Conservation (phyloP, 2,329 filamentous ascomycete genomes). For the Bipolaris sorokiniana region DNA sequence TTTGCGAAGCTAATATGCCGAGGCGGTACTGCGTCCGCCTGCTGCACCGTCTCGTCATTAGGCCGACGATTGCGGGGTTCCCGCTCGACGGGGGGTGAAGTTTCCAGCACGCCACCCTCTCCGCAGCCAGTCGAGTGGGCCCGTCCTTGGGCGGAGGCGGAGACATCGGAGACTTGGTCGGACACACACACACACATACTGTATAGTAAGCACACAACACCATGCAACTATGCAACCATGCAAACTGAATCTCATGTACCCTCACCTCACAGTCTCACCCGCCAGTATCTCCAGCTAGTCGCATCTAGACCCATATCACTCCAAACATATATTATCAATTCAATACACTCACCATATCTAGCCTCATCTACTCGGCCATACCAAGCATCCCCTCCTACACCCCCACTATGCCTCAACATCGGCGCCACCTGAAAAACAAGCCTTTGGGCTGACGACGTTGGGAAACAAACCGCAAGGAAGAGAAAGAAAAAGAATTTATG, state of each 20-base stretch:
- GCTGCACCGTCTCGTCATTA: slow-evolving; percentile 27
- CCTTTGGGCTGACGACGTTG: neutral
- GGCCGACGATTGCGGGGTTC: slow-evolving; percentile 26
- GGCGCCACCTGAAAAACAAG: slow-evolving; percentile 3
- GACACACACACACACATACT: neutral
- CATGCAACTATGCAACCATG: neutral
- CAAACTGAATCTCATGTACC: neutral
- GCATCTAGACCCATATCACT: neutral
- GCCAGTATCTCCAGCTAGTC: neutral
- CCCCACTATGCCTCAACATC: neutral
- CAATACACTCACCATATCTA: neutral
- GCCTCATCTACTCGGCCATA: neutral
- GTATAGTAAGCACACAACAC: neutral
- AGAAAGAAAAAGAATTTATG: neutral
- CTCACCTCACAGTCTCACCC: neutral
- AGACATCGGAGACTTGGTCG: slow-evolving; percentile 15
- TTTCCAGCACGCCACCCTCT: slow-evolving; percentile 19
- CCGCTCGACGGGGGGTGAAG: slow-evolving; percentile 18
- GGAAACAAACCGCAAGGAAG: slow-evolving; percentile 2
- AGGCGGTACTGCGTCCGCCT: slow-evolving; percentile 11
- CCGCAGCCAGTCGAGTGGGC: slow-evolving; percentile 18
- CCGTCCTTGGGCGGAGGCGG: slow-evolving; percentile 14
- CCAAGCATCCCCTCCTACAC: neutral
- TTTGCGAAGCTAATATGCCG: slow-evolving; percentile 8
- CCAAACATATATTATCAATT: neutral